Percentiles rank a stretch among this genome's conserved stretches.
These are phyloP conservation scores for Astragalus glycyphyllos DNA, from an alignment of 306 rosid genomes.

Conservation along the genomic window DNA sequence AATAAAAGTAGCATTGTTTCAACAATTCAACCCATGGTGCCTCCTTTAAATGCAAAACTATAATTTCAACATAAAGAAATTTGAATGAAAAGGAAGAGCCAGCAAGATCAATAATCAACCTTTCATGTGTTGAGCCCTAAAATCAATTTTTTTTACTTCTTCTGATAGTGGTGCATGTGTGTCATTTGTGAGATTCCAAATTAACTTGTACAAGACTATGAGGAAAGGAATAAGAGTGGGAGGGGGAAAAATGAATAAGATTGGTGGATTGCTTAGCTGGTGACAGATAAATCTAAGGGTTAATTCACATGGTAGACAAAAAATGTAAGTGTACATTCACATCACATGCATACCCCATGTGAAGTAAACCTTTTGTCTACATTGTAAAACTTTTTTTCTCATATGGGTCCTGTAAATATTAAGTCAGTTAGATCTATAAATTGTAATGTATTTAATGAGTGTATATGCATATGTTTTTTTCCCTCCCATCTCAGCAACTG, in stretches of 20 bases:
- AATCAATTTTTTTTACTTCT: background rate
- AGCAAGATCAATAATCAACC: slow-evolving; percentile 21
- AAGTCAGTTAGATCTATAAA: slow-evolving; percentile 41
- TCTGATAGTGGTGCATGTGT: slow-evolving; percentile 15
- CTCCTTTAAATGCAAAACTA: slow-evolving; percentile 33
- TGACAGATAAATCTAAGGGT: slow-evolving; percentile 78
- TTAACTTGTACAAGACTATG: slow-evolving; percentile 28
- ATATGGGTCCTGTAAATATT: slow-evolving; percentile 54
- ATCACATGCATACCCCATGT: slow-evolving; percentile 86
- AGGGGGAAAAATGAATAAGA: slow-evolving; percentile 37
- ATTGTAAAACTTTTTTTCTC: slow-evolving; percentile 52
- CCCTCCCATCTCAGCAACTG: slow-evolving; percentile 34
- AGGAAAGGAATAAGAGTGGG: slow-evolving; percentile 27
- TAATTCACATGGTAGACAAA: slow-evolving; percentile 92
- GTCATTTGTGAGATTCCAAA: slow-evolving; percentile 25
- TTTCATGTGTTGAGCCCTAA: slow-evolving; percentile 26
- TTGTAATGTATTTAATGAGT: slow-evolving; percentile 48
- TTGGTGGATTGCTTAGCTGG: slow-evolving; percentile 88
- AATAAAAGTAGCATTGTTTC: slow-evolving; percentile 3
- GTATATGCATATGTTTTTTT: slow-evolving; percentile 29
- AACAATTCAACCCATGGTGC: background rate
- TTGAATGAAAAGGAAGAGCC: background rate
- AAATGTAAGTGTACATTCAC: slow-evolving; percentile 78
- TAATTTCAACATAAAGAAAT: slow-evolving; percentile 33
- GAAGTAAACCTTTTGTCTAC: slow-evolving; percentile 83